Evolutionary conservation across 495 filamentous ascomycete species (phyloP), one percentile per base, ranked within the genome.

Genomic region (Stereocaulon alpinum): DNA sequence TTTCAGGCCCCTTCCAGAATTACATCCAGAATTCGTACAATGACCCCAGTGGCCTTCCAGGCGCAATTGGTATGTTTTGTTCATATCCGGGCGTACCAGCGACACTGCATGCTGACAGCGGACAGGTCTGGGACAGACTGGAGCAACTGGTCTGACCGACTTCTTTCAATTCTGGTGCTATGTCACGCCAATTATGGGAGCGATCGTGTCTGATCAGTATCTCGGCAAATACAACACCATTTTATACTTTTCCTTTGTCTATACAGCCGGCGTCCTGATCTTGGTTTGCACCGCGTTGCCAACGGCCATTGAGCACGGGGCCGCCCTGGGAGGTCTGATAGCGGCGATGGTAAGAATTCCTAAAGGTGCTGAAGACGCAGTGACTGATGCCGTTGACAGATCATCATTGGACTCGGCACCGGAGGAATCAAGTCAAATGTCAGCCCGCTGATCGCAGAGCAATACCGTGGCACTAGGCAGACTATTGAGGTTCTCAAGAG

Each of bases 341-440:
- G 73, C 70, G 7, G 66, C 76, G 6, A 75, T 79, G 64, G 48
- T 81, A 40, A 49, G 17, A 18, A n/a, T n/a, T 32, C 20, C 12
- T 7, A 37, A 18, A 22, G 34, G 32, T 59, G 17, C n/a, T 18
- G 24, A 14, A 32, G 42, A 7, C 4, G 27, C 30, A 45, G 20
- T 18, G 1, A 32, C 20, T 20, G 37, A 42, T 22, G 17, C 15
- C 4, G 7, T 57, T 17, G 51, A 44, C 44, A 55, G 56, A 62
- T 76, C 48, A 67, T 77, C 40, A 74, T 78, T 37, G 75, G 75
- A 64, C 61, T 77, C 22, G 77, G 77, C 54, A 79, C 77, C 29
- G 88, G 88, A 75, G 80, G 85, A 73, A 85, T 93, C 73, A 92
- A 92, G 71, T 83, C 85, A 66, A 84, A 84, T 62, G 78, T 80